Base-by-base conservation (phyloP, 2,329 filamentous ascomycete species). In the Achaetomium macrosporum region DNA sequence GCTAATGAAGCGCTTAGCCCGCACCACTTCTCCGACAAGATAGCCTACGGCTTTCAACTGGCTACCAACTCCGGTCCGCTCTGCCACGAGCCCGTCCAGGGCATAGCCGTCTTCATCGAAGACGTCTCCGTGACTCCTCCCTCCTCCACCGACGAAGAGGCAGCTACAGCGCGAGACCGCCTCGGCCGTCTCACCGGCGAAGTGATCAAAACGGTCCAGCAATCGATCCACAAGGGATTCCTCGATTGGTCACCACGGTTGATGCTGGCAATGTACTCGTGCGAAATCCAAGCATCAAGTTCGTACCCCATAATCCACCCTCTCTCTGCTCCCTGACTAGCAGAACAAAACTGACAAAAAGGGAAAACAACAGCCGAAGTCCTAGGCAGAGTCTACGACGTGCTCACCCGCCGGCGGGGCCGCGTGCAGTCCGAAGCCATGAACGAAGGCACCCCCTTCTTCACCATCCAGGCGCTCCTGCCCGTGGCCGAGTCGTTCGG, bases 201-300 rank as follows among this genome's bases (percentile, higher is more conserved):
- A 71, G 83, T 95, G 42, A 96, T 99, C 73, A 90, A 90, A 68
- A 86, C 88, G 0, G 84, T 92, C 16, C 89, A 92, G 61, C 84
- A 89, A 42, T 81, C 85, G n/a, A 90, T 99, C 56, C 82, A 85
- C 47, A 77, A 85, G 58, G 92, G 85, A 19, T 96, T 97, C 75
- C 76, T 96, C 16, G 93, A 97, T 75, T 99, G 93, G 93, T 92
- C 87, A 37, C 88, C 93, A 0, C 84, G 93, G n/a, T 81, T 99
- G 61, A 83, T 97, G 73, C 82, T 99, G 42, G 93, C 93, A 47
- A 97, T 97, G 90, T 99, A 99, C 74, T 90, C 83, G 51, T 96
- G 92, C 68, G 93, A 97, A 68, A 97, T 99, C 64, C 93, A 97
- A 77, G 90, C 92, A 30, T 91, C 88, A 19, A 92, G 83, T 86